Base-by-base conservation (phyloP, 805 yeast species). In the Hanseniaspora pseudoguilliermondii region DNA sequence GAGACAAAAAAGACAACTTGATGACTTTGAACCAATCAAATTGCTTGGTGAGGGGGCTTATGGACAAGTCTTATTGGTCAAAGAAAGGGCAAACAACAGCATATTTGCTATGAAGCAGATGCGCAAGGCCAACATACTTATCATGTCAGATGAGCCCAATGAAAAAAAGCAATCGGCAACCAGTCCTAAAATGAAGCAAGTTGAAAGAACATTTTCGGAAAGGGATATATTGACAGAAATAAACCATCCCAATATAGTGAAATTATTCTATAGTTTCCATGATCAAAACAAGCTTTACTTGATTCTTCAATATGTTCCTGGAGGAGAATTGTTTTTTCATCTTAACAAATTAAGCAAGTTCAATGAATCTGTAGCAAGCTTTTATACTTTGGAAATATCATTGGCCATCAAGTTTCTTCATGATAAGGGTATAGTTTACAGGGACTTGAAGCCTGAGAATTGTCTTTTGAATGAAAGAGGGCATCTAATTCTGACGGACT, bases 391-490 rank as follows among this genome's bases (percentile, higher is more conserved):
- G 0, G 93, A 88, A 63, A 82, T 87, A 71, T 80, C 86, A 5
- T 74, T 84, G 48, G 95, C 95, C 0, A 68, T 88, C 42, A 71
- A 75, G 49, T 95, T 89, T 67, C 71, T 88, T 27, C 96, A 88
- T 65, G 74, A 74, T 46, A 75, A 83, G 20, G 96, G 96, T 15
- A 83, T 88, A 21, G 90, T 88, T 5, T 89, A 88, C 63, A 77
- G 96, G 43, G 96, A 88, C 65, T 72, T 88, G 60, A 88, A 88
- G 67, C 96, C 96, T 5, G 96, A 88, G 67, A 88, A 88, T 64
- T 89, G 95, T 63, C 71, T 89, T 62, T 72, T 88, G 40, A 86
- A 87, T 63, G 72, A 79, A 2, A 67, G 73, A n/a, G 96, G 96
- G 0, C 93, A 88, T 65, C 72, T 88, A 57, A 83, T 88, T 23